Base-by-base conservation (phyloP, 768 basidiomycete genomes). In the Ramaria sp. region DNA sequence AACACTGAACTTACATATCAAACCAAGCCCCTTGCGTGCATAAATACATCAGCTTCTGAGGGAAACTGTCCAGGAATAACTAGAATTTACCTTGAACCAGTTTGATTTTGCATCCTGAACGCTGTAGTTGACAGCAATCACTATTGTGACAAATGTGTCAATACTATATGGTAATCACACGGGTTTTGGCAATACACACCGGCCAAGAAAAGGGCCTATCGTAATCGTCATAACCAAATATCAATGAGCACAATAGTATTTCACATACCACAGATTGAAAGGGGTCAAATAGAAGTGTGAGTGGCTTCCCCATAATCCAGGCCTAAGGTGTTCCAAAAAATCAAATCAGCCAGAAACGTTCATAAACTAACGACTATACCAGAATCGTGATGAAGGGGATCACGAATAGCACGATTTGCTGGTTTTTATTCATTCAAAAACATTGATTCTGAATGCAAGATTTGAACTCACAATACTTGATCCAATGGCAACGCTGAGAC, bases 401-500 rank as follows among this genome's bases (percentile, higher is more conserved):
- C 66, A 96, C 81, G 66, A 93, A 81, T 61, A 94, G 77, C 1
- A 87, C 82, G 59, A 86, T 86, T 85, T 90, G 88, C 83, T 91
- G 59, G 7, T 46, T 57, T 27, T 53, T 42, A 43, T 57, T 11
- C 9, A 22, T 33, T 22, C 37, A 52, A 17, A 17, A 17, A 17
- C 31, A n/a, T 30, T 41, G n/a, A 38, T 47, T 15, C 45, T 10
- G 33, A 2, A 50, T 47, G 7, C 41, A 33, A 20, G 34, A 43
- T n/a, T 2, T 22, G 12, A 38, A 75, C 84, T 66, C 64, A 88
- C 86, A 37, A 89, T 84, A 61, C 84, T 85, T 1, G 86, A 86
- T 46, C 91, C 88, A 15, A 91, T 88, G n/a, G 93, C 90, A 20
- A 95, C 89, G 24, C 87, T 84, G 55, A 96, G 74, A 65, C 88